Evolutionary conservation across 495 filamentous ascomycete species (phyloP).

Genomic region (Parathielavia hyrcaniae): DNA sequence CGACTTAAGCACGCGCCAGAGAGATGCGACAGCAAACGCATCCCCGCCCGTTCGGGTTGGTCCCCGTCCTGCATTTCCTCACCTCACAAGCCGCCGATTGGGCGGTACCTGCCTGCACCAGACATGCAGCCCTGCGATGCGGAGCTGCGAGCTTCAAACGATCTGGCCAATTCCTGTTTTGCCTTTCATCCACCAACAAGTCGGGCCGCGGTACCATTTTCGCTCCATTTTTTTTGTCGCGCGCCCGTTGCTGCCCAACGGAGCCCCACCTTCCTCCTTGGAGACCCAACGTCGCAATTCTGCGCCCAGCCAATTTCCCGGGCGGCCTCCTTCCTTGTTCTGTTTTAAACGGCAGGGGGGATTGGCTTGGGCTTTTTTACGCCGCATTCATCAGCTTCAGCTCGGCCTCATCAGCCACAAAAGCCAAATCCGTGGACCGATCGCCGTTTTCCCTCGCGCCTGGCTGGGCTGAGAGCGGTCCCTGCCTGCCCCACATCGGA

Average conservation of each 20-base stretch:
- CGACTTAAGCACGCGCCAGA: conserved; percentile 13
- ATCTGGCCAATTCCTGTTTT: neutral
- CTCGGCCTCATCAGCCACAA: too few species aligned
- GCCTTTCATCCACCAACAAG: neutral
- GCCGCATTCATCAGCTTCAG: conserved; percentile 8
- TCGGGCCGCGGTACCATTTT: neutral
- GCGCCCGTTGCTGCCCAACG: conserved; percentile 5
- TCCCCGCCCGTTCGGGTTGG: conserved; percentile 12
- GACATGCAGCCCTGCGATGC: conserved; percentile 13
- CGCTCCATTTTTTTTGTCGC: neutral
- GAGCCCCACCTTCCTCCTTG: neutral
- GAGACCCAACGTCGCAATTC: conserved; percentile 5
- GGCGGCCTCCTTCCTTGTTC: neutral
- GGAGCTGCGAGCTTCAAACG: neutral
- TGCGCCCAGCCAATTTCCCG: neutral
- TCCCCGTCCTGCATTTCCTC: conserved; percentile 18
- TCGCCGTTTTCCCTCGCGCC: neutral
- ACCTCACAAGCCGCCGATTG: conserved; percentile 25
- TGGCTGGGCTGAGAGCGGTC: neutral
- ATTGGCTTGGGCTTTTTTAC: neutral
- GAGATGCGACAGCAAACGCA: conserved; percentile 2
- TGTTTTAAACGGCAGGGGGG: neutral
- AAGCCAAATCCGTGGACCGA: neutral
- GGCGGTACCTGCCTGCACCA: conserved; percentile 18
- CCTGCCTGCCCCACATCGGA: neutral